A percentile compares a stretch with the other conserved stretches of the same genome.
Evolutionary conservation across 805 yeast species (phyloP).

Genomic region (Myxozyma mucilagina): DNA sequence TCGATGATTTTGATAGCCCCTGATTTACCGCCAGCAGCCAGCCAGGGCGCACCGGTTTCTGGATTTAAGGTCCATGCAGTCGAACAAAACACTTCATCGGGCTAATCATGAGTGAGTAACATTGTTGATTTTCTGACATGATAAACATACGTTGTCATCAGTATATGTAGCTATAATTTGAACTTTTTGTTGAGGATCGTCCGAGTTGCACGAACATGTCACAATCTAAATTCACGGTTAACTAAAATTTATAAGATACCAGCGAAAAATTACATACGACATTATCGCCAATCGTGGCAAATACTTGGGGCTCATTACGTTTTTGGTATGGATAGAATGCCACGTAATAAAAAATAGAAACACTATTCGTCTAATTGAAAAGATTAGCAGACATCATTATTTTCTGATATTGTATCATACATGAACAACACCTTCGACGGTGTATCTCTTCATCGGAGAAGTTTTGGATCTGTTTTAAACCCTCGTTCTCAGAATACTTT

Average conservation of each 20-base stretch:
- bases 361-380: constrained; percentile 8
- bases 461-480: too few species aligned
- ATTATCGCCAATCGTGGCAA: constrained; percentile 25
- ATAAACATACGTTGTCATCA: constrained; percentile 17
- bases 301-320: constrained; percentile 11
- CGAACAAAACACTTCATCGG: constrained; percentile 27
- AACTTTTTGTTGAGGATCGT: constrained; percentile 5
- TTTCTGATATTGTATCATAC: not conserved
- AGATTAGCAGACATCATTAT: not conserved
- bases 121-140: not conserved
- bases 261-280: constrained; percentile 7
- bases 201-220: constrained; percentile 7
- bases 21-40: constrained; percentile 29
- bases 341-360: constrained; percentile 22
- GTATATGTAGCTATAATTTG: constrained; percentile 15
- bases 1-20: constrained; percentile 27
- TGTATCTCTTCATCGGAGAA: constrained; percentile 6
- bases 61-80: constrained; percentile 21
- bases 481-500: not conserved
- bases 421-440: constrained; percentile 11
- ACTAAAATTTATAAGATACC: not conserved
- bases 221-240: constrained; percentile 4
- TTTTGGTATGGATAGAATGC: constrained; percentile 16
- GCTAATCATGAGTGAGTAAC: constrained; percentile 1
- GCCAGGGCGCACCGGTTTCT: constrained; percentile 19